Conservation (phyloP, 805 yeast genomes). For the Spathaspora sp. region DNA sequence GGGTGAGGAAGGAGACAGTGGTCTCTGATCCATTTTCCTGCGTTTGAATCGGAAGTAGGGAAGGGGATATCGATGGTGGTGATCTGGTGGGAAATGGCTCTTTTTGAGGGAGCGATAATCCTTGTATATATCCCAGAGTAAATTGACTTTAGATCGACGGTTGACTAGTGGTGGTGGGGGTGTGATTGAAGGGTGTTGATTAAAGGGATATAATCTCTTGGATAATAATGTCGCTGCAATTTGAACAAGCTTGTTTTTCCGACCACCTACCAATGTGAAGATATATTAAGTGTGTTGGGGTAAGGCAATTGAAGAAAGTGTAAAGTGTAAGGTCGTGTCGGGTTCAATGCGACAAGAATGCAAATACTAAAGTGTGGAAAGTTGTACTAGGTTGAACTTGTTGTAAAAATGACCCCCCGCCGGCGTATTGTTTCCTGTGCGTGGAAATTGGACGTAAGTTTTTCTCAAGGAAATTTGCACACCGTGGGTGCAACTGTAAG, state of each 20-base stretch:
- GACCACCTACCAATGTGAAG: slow-evolving; percentile 15
- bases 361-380: background rate
- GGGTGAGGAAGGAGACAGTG: background rate
- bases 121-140: slow-evolving; percentile 26
- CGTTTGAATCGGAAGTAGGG: background rate
- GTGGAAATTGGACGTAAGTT: background rate
- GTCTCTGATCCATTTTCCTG: background rate
- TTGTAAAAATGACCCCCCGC: background rate
- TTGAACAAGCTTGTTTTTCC: slow-evolving; percentile 10
- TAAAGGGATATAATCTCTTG: slow-evolving; percentile 4
- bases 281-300: background rate
- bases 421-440: background rate
- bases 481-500: background rate
- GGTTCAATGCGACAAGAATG: background rate
- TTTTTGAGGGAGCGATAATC: slow-evolving; percentile 28
- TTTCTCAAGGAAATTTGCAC: background rate
- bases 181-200: slow-evolving; percentile 3
- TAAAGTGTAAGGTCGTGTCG: background rate
- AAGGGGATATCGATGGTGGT: background rate
- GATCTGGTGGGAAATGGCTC: slow-evolving; percentile 10
- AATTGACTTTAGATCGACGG: slow-evolving; percentile 17
- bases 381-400: too few relatives aligned
- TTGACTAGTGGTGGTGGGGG: slow-evolving; percentile 6
- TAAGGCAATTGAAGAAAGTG: background rate
- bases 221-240: slow-evolving; percentile 17